These are phyloP conservation scores for Bisporella sp. DNA, from an alignment of 2,329 filamentous ascomycete species.

Conservation along the genomic window DNA sequence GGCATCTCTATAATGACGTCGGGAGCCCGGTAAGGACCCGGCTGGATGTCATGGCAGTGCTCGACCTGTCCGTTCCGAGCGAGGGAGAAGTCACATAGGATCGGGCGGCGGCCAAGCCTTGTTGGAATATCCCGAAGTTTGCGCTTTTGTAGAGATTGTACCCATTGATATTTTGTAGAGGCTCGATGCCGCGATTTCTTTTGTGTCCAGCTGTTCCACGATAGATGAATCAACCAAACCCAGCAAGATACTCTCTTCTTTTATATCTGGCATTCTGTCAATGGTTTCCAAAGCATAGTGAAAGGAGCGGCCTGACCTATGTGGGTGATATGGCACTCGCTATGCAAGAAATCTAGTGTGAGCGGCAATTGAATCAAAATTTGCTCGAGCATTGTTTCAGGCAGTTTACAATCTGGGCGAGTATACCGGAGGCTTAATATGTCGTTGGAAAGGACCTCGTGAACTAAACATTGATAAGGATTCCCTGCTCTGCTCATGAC, in stretches of 20 bases:
- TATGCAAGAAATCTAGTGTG: constrained; percentile 88
- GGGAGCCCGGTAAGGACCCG: constrained; percentile 25
- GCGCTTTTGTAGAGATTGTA: constrained; percentile 17
- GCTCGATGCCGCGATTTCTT: constrained; percentile 14
- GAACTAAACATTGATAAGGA: constrained; percentile 18
- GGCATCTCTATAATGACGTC: constrained; percentile 32
- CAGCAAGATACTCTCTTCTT: constrained; percentile 19
- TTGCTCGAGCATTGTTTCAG: constrained; percentile 67
- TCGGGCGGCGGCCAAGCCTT: constrained; percentile 17
- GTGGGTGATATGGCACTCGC: constrained; percentile 96
- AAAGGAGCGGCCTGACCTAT: constrained; percentile 49
- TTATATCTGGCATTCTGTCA: constrained; percentile 17
- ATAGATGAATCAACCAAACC: constrained; percentile 16
- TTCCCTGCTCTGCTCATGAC: constrained; percentile 15
- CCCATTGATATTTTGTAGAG: constrained; percentile 14
- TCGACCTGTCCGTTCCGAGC: constrained; percentile 16
- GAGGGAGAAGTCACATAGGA: constrained; percentile 20
- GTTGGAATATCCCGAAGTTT: constrained; percentile 18
- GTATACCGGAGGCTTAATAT: constrained; percentile 13
- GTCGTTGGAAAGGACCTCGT: constrained; percentile 16
- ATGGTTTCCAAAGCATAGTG: constrained; percentile 9
- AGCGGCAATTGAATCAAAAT: constrained; percentile 95
- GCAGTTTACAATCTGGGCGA: constrained; percentile 10
- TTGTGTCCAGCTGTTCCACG: constrained; percentile 16
- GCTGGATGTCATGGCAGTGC: constrained; percentile 18